Evolutionary conservation across 257 asterid genomes (phyloP).

Genomic region (Nicotiana benthamiana): DNA sequence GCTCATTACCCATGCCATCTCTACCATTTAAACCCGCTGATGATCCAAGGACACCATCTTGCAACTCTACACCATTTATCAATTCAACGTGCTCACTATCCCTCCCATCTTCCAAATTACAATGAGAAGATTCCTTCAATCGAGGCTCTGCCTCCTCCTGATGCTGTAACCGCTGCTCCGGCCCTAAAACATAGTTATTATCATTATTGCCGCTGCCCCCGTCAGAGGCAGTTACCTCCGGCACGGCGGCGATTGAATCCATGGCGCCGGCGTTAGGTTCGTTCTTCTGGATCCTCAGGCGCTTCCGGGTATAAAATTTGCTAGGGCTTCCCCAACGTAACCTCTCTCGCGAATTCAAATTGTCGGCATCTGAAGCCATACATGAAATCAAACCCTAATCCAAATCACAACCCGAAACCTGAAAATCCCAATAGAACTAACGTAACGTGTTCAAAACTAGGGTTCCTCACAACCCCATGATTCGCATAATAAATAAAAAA

Average conservation of each 20-base stretch:
- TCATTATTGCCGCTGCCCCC: not conserved
- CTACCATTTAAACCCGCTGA: not conserved
- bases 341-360: constrained; percentile 25
- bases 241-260: not conserved
- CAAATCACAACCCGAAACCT: not conserved
- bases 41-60: not conserved
- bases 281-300: constrained; percentile 12
- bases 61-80: not conserved
- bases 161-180: not conserved
- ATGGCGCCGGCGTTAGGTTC: not conserved
- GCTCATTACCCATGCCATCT: not conserved
- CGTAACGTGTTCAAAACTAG: constrained; percentile 21
- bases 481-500: constrained; percentile 2
- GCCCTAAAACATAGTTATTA: not conserved
- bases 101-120: not conserved
- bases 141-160: not conserved
- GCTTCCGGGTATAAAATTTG: constrained; percentile 43
- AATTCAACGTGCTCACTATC: not conserved
- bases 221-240: not conserved
- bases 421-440: constrained; percentile 7
- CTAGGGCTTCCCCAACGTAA: constrained; percentile 29
- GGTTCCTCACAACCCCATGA: constrained; percentile 37
- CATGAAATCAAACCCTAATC: constrained; percentile 14
- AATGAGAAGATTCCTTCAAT: not conserved
- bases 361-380: constrained; percentile 50